Conservation (phyloP, 345 rosid species). For the Aquilaria yunnanensis region DNA sequence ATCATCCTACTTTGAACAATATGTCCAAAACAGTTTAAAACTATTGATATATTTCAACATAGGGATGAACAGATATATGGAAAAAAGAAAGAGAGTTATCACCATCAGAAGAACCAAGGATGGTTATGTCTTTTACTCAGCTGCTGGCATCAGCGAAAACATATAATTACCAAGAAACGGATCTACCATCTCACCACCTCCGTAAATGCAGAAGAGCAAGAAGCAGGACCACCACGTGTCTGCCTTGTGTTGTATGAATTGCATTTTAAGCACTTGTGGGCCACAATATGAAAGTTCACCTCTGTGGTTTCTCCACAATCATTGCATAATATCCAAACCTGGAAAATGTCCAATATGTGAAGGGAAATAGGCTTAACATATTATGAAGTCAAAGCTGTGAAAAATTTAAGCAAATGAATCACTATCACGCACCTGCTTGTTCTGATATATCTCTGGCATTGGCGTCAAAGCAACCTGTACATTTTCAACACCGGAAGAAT, state of each 20-base stretch:
- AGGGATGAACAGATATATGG: too few species aligned
- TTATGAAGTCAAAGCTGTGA: too few species aligned
- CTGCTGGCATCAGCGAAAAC: too few species aligned
- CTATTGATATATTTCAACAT: too few species aligned
- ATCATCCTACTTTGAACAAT: too few species aligned
- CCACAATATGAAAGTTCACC: conserved; percentile 38
- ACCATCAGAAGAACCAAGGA: too few species aligned
- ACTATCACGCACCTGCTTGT: too few species aligned
- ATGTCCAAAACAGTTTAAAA: too few species aligned
- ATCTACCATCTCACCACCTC: conserved; percentile 8
- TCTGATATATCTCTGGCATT: conserved; percentile 41
- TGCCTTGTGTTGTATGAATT: conserved; percentile 53
- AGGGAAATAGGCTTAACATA: too few species aligned
- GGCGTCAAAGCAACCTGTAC: conserved; percentile 43
- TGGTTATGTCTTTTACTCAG: too few species aligned
- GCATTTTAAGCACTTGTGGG: conserved; percentile 45
- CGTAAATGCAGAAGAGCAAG: conserved; percentile 10
- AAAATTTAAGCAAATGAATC: too few species aligned
- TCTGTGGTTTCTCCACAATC: conserved; percentile 47
- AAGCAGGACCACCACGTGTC: conserved; percentile 22
- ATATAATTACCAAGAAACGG: neutral
- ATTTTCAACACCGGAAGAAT: neutral
- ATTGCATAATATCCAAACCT: conserved; percentile 69
- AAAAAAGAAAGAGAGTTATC: too few species aligned
- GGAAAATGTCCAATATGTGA: neutral